Conservation (phyloP, 345 rosid species). For the Dovyalis caffra region DNA sequence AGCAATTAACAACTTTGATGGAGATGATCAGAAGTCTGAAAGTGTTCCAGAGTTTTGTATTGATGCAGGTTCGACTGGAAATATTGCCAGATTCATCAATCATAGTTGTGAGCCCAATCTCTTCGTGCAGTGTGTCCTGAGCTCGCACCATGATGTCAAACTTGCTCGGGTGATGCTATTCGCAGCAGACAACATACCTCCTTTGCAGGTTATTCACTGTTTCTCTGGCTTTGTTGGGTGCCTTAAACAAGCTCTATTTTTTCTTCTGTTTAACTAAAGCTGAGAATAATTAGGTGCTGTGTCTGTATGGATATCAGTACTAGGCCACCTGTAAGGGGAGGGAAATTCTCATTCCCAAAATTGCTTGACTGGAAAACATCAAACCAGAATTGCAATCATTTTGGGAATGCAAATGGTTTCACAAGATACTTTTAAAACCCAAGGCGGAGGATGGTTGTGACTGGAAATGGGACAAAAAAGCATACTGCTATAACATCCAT, state of each 20-base stretch:
- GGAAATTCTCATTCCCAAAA: not conserved
- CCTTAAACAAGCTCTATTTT: not conserved
- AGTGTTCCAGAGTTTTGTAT: conserved; percentile 81
- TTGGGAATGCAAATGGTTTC: not conserved
- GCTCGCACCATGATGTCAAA: conserved; percentile 73
- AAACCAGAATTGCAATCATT: not conserved
- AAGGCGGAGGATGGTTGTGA: not conserved
- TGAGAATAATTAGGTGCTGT: not conserved
- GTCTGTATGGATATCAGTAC: not conserved
- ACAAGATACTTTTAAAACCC: not conserved
- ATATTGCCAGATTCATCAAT: conserved; percentile 83
- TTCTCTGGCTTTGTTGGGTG: not conserved
- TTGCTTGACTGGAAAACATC: not conserved
- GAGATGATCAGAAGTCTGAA: conserved; percentile 49
- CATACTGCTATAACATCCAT: not conserved
- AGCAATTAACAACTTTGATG: conserved; percentile 16
- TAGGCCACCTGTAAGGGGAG: not conserved
- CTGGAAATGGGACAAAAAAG: not conserved
- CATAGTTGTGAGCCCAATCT: conserved; percentile 96
- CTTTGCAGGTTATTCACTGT: conserved; percentile 61
- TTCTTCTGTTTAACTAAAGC: not conserved
- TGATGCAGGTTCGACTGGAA: conserved; percentile 82
- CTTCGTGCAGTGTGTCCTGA: conserved; percentile 82
- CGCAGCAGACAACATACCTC: conserved; percentile 95
- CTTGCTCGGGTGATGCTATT: conserved; percentile 85